These are phyloP conservation scores for Epichloe uncinata DNA, from an alignment of 2,329 filamentous ascomycete species.

Conservation along the genomic window DNA sequence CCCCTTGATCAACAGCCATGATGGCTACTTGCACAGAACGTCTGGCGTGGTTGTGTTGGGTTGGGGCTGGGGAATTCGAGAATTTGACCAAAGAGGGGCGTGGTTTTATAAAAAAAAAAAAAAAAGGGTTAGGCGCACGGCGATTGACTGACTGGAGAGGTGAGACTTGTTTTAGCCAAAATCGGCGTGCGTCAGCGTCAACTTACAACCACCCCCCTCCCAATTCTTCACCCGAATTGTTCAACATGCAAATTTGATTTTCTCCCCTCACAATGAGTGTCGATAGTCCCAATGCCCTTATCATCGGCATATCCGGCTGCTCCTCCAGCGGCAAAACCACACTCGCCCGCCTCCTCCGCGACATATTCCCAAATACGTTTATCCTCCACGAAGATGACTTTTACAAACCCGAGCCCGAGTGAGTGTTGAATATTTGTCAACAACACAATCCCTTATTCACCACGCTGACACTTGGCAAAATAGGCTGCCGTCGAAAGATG, in stretches of 20 bases:
- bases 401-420: conserved; percentile 69
- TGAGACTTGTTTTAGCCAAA: too few relatives aligned
- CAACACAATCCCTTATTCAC: not conserved
- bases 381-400: conserved; percentile 96
- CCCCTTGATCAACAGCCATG: conserved; percentile 8
- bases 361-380: conserved; percentile 65
- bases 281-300: conserved; percentile 32
- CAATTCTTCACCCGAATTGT: not conserved
- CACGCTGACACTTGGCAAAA: not conserved
- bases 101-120: too few relatives aligned
- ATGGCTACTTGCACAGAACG: not conserved
- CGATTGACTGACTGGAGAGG: too few relatives aligned
- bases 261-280: conserved; percentile 15
- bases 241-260: not conserved
- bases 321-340: conserved; percentile 95
- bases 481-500: conserved; percentile 42
- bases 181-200: too few relatives aligned
- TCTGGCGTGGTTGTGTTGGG: too few relatives aligned
- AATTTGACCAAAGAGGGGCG: too few relatives aligned
- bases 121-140: too few relatives aligned
- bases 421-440: conserved; percentile 13
- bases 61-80: too few relatives aligned
- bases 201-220: not conserved
- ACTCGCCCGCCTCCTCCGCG: conserved; percentile 68
- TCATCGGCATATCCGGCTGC: conserved; percentile 76